Evolutionary conservation across 768 basidiomycete genomes (phyloP).

Genomic region (Strobilomyces dryophilus): DNA sequence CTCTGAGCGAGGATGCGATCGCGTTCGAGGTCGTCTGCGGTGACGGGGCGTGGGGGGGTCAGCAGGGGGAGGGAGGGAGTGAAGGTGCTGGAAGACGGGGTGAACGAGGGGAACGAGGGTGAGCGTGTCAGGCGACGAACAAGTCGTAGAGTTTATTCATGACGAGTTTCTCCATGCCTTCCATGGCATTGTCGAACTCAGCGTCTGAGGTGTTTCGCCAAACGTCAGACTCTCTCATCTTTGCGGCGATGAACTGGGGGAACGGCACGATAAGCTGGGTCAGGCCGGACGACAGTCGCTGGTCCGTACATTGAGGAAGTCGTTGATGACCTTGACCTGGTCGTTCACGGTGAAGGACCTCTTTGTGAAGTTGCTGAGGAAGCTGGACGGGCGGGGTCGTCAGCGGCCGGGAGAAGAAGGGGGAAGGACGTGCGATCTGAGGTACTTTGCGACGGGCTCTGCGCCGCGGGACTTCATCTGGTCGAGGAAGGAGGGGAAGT

Average conservation of each 20-base stretch:
- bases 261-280: constrained; percentile 11
- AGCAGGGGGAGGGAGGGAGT: constrained; percentile 75
- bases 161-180: constrained; percentile 99
- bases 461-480: constrained; percentile 88
- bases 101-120: constrained; percentile 1
- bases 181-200: constrained; percentile 95
- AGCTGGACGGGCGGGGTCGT: constrained; percentile 44
- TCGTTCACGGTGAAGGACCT: constrained; percentile 88
- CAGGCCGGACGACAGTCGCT: background rate
- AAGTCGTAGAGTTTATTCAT: constrained; percentile 97
- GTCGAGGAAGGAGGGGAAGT: constrained; percentile 92
- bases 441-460: constrained; percentile 91
- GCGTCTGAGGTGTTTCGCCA: constrained; percentile 75
- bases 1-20: constrained; percentile 89
- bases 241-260: constrained; percentile 78
- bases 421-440: constrained; percentile 73
- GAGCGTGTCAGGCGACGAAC: constrained; percentile 46
- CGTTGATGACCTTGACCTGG: constrained; percentile 92
- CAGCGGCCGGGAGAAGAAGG: background rate
- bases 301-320: constrained; percentile 71
- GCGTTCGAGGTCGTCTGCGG: constrained; percentile 93
- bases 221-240: constrained; percentile 81
- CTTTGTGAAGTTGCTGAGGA: constrained; percentile 90
- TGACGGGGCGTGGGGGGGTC: constrained; percentile 69
- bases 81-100: constrained; percentile 64